Percentiles rank a stretch among this genome's conserved stretches.
These are phyloP conservation scores for Mercurialis annua DNA, from an alignment of 345 rosid species.

Conservation along the genomic window DNA sequence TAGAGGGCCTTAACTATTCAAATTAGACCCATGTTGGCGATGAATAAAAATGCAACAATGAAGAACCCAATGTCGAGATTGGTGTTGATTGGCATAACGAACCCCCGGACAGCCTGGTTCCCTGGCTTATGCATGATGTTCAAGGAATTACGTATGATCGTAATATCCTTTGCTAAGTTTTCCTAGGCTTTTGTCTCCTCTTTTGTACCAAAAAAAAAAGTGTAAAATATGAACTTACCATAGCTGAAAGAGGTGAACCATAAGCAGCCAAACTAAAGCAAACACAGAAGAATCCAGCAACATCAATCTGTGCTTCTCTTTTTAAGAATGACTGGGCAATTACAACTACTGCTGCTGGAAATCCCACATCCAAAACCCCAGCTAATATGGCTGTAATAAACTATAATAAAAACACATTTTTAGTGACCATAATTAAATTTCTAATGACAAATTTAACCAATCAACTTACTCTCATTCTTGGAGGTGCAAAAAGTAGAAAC, in stretches of 20 bases:
- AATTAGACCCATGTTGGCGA: too few species aligned
- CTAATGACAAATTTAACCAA: not conserved
- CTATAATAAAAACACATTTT: constrained; percentile 7
- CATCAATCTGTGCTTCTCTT: constrained; percentile 41
- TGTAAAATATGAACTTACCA: too few species aligned
- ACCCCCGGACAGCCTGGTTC: too few species aligned
- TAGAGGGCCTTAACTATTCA: too few species aligned
- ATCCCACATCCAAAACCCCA: constrained; percentile 47
- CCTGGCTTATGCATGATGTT: too few species aligned
- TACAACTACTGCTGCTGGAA: constrained; percentile 44
- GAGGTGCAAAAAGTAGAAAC: constrained; percentile 58
- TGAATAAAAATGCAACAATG: too few species aligned
- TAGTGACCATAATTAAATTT: not conserved
- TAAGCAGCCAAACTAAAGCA: constrained; percentile 57
- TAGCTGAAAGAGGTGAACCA: constrained; percentile 77
- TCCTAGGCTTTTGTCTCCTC: too few species aligned
- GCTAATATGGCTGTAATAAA: constrained; percentile 38
- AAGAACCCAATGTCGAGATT: too few species aligned
- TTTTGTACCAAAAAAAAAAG: not conserved
- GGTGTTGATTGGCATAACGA: too few species aligned
- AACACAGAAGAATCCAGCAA: constrained; percentile 54
- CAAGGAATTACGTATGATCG: too few species aligned
- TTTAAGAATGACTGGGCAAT: constrained; percentile 37
- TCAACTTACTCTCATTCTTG: constrained; percentile 40
- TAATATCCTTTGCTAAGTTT: too few species aligned